Conservation (phyloP, 495 filamentous ascomycete species). For the Hypoxylon rickii region DNA sequence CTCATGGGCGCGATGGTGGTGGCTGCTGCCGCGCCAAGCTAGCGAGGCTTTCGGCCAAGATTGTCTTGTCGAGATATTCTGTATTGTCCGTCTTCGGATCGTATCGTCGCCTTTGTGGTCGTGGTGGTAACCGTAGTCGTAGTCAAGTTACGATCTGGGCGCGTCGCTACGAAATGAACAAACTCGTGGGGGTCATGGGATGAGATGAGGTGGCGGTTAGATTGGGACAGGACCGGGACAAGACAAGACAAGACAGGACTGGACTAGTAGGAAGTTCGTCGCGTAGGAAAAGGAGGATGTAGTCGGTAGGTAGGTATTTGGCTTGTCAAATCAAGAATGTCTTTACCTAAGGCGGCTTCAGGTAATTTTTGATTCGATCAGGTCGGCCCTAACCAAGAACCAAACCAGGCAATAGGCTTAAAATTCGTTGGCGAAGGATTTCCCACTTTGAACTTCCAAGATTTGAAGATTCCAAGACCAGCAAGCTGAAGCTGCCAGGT, state of each 20-base stretch:
- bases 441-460: conserved; percentile 3
- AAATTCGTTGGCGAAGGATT: conserved; percentile 13
- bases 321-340: no score
- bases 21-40: conserved; percentile 42
- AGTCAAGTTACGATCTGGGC: conserved; percentile 4
- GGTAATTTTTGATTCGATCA: conserved; percentile 4
- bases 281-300: conserved; percentile 26
- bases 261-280: conserved; percentile 13
- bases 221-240: no score
- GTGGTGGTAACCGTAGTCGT: not conserved
- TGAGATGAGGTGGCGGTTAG: no score
- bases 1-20: conserved; percentile 54
- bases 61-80: conserved; percentile 7
- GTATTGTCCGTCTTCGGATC: conserved; percentile 10
- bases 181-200: conserved; percentile 12
- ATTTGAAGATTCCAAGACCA: conserved; percentile 9
- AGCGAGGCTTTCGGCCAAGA: conserved; percentile 41
- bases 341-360: no score
- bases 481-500: conserved; percentile 34
- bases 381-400: conserved; percentile 27
- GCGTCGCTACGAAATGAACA: conserved; percentile 19
- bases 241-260: no score
- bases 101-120: conserved; percentile 2
- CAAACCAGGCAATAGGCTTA: conserved; percentile 7
- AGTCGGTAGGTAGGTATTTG: conserved; percentile 7